A percentile compares a stretch with the other conserved stretches of the same genome.
Evolutionary conservation across 129 eudicot species (phyloP).

Genomic region (Pittosporum tobira): DNA sequence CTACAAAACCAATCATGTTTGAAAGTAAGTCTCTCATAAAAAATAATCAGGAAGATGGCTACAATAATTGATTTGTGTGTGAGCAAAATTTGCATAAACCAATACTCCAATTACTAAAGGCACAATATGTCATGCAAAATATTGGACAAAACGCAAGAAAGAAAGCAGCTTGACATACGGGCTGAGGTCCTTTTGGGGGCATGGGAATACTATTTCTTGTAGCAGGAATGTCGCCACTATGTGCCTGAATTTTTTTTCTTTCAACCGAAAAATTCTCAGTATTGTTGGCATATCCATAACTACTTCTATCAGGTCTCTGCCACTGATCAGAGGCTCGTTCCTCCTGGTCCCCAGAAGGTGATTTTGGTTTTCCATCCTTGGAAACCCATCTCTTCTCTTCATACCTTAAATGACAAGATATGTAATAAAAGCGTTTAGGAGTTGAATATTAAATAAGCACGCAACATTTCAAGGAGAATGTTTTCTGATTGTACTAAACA

Average conservation of each 20-base stretch:
- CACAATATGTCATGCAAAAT: neutral
- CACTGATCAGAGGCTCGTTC: constrained; percentile 26
- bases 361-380: constrained; percentile 57
- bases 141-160: neutral
- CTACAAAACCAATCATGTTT: too few relatives aligned
- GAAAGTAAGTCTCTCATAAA: too few relatives aligned
- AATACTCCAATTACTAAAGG: too few relatives aligned
- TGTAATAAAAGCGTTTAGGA: neutral
- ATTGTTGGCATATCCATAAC: constrained; percentile 26
- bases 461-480: neutral
- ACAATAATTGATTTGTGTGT: too few relatives aligned
- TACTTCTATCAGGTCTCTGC: constrained; percentile 50
- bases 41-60: too few relatives aligned
- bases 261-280: constrained; percentile 42
- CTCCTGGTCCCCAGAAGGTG: constrained; percentile 51
- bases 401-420: constrained; percentile 55
- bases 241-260: constrained; percentile 38
- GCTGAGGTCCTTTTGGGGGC: constrained; percentile 80
- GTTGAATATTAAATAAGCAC: neutral
- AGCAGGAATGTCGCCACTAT: constrained; percentile 31
- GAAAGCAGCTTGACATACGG: constrained; percentile 30
- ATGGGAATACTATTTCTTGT: constrained; percentile 54
- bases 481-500: constrained; percentile 1
- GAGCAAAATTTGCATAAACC: too few relatives aligned
- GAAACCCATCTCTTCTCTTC: constrained; percentile 97